A percentile compares a stretch with the other conserved stretches of the same genome.
Conservation (phyloP, 176 grass and related monocot genomes). For the Coix lacrymajobi region DNA sequence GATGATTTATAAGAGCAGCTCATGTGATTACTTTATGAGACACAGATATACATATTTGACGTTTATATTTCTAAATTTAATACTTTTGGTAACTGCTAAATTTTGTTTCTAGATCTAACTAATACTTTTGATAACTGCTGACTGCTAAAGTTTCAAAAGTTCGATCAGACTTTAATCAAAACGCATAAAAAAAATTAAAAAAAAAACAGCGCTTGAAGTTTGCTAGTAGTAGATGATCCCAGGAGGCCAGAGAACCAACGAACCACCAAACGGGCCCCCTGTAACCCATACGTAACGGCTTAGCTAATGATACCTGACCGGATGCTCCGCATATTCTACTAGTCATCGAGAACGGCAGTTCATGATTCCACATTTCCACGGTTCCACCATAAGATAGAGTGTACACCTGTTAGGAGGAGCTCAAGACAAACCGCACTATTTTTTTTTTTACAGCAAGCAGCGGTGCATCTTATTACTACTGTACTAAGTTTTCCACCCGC, state of each 20-base stretch:
- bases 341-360: neutral
- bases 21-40: no score
- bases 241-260: neutral
- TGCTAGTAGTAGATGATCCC: neutral
- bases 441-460: neutral
- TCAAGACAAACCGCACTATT: neutral
- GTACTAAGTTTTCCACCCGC: neutral
- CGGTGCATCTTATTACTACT: neutral
- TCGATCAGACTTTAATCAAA: neutral
- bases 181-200: no score
- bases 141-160: no score
- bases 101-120: no score
- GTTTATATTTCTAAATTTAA: no score
- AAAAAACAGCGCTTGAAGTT: neutral
- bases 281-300: constrained; percentile 2
- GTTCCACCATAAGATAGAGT: neutral
- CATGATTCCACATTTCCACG: neutral
- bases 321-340: neutral
- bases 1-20: no score
- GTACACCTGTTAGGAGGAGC: neutral
- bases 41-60: no score
- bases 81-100: no score
- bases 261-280: neutral
- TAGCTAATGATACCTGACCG: neutral
- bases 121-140: no score